Evolutionary conservation across 306 rosid species (phyloP).

Genomic region (Pueraria montana): DNA sequence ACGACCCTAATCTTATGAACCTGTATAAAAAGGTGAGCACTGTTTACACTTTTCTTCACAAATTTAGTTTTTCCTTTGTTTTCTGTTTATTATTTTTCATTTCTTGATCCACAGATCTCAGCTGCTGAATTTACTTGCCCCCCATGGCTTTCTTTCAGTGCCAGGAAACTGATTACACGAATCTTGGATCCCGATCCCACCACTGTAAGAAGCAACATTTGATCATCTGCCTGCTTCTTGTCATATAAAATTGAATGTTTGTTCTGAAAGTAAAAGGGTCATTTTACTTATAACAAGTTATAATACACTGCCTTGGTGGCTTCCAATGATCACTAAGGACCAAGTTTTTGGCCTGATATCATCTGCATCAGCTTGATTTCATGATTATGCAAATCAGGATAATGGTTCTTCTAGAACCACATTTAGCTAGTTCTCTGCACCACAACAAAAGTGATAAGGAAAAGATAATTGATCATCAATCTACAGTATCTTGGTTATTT

Average conservation of each 20-base stretch:
- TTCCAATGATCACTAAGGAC: slow-evolving; percentile 6
- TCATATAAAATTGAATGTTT: slow-evolving; percentile 34
- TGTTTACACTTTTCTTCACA: slow-evolving; percentile 34
- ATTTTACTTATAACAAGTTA: slow-evolving; percentile 32
- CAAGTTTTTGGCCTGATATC: neutral
- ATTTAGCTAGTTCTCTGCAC: neutral
- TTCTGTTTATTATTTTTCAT: slow-evolving; percentile 43
- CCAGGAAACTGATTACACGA: slow-evolving; percentile 88
- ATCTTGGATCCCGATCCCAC: slow-evolving; percentile 93
- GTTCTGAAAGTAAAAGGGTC: neutral
- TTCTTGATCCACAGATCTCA: slow-evolving; percentile 79
- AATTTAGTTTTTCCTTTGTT: slow-evolving; percentile 34
- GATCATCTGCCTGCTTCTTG: slow-evolving; percentile 22
- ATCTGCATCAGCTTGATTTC: slow-evolving; percentile 34
- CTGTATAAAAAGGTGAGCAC: slow-evolving; percentile 88
- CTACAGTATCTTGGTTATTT: slow-evolving; percentile 3
- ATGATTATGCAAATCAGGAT: slow-evolving; percentile 16
- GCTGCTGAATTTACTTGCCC: slow-evolving; percentile 93
- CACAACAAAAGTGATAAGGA: neutral
- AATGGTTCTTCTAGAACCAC: slow-evolving; percentile 17
- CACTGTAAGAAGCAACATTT: slow-evolving; percentile 70
- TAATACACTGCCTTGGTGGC: slow-evolving; percentile 24
- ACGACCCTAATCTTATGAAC: slow-evolving; percentile 87
- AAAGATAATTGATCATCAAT: neutral
- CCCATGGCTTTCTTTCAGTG: slow-evolving; percentile 95